Conservation (phyloP, 2,329 filamentous ascomycete genomes). For the Knufia petricola region DNA sequence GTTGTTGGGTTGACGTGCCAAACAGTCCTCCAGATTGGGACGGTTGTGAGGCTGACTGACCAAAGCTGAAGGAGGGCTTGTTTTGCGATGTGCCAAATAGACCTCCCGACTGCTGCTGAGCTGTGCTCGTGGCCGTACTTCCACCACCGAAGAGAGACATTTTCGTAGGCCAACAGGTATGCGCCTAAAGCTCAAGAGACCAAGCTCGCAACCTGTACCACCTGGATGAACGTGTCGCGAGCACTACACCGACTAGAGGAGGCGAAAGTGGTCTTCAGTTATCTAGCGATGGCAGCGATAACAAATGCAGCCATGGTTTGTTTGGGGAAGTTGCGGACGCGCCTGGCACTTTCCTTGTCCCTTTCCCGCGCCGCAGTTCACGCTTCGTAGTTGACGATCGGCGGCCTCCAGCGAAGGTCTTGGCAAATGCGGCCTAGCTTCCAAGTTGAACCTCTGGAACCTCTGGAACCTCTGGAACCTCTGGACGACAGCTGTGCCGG, state of each 20-base stretch:
- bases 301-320: not conserved
- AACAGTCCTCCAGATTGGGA: slow-evolving; percentile 1
- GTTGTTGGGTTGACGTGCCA: slow-evolving; percentile 15
- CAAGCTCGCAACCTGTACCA: not conserved
- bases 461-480: not conserved
- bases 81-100: not conserved
- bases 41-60: slow-evolving; percentile 1
- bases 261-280: too few species aligned
- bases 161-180: not conserved
- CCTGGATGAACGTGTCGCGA: not conserved
- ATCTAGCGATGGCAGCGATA: not conserved
- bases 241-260: not conserved
- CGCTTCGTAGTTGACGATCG: not conserved
- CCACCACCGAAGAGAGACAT: slow-evolving; percentile 5
- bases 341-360: not conserved
- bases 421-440: not conserved
- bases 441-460: not conserved
- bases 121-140: slow-evolving; percentile 2
- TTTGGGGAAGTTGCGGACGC: not conserved
- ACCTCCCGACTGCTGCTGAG: not conserved
- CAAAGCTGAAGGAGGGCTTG: slow-evolving; percentile 7
- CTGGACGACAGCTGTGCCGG: not conserved
- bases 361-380: not conserved
- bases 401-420: not conserved
- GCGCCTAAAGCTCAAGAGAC: not conserved